Evolutionary conservation across 805 yeast genomes (phyloP), one percentile per base, ranked within the genome.

Genomic region (Pichia nakasei): DNA sequence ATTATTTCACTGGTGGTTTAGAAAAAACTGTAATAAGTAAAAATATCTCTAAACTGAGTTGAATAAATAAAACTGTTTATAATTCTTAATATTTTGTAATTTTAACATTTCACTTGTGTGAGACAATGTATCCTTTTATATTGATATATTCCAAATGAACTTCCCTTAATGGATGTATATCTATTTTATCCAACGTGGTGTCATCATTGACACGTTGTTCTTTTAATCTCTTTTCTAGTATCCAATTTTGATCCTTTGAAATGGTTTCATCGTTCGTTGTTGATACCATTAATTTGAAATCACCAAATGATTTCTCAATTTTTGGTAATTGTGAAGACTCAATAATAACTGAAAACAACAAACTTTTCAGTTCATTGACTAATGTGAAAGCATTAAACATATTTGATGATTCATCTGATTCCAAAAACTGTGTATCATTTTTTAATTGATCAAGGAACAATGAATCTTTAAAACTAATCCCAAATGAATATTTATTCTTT

Each of bases 381-480:
- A 44, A 26, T 5, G 34, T 29, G 29, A 44, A 44, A 3, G 41
- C 9, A 19, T 41, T 37, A 11, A 44, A 44, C 5, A 34, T 8
- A 8, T 21, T n/a, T 17, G 18, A 35, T 12, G 29, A n/a, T 22
- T 22, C 9, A 31, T 44, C 38, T n/a, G 20, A 27, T 9, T 37
- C 35, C 9, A 35, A 17, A 37, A 34, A 35, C 15, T 44, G 36
- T 6, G 41, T 9, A 22, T 41, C 44, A 12, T 41, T 41, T 19
- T 34, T 45, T 3, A 59, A 13, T 3, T 51, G 46, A 19, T 51
- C 55, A n/a, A 60, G 47, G 8, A 59, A 33, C 9, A 56, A 47
- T 4, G 65, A 60, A 36, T 58, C 54, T 13, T 49, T 54, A 22
- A 61, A 48, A 43, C 64, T 60, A 22, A 61, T 42, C 9, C 61